phyloP scores from a whole-genome alignment of 2,329 filamentous ascomycete genomes.

The Ascochyta fabae region DNA sequence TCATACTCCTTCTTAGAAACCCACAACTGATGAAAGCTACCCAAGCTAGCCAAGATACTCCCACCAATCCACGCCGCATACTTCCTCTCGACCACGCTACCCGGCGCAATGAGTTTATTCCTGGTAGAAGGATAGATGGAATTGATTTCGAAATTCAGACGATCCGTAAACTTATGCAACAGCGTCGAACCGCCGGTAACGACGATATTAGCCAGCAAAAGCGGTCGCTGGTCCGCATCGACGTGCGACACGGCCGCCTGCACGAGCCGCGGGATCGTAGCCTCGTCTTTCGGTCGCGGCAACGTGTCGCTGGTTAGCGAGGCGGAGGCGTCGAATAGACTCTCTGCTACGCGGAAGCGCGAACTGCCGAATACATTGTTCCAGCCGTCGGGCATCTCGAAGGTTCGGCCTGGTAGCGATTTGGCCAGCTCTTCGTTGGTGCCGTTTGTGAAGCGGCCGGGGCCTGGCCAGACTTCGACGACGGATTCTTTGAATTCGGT shows the following conservation, averaged over 20 bases:
- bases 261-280: conserved; percentile 85
- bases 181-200: conserved; percentile 88
- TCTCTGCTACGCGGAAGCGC: conserved; percentile 84
- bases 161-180: conserved; percentile 89
- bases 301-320: conserved; percentile 64
- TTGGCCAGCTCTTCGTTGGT: conserved; percentile 78
- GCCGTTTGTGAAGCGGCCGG: conserved; percentile 65
- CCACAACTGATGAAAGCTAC: conserved; percentile 99
- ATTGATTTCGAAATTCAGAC: conserved; percentile 83
- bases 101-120: conserved; percentile 87
- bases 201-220: conserved; percentile 86
- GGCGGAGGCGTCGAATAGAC: conserved; percentile 86
- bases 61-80: conserved; percentile 97
- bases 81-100: conserved; percentile 83
- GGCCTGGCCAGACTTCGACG: conserved; percentile 89
- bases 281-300: conserved; percentile 67
- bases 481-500: conserved; percentile 98
- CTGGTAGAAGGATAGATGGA: conserved; percentile 82
- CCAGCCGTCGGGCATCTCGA: conserved; percentile 96
- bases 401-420: conserved; percentile 78
- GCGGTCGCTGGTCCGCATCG: conserved; percentile 85
- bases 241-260: conserved; percentile 77
- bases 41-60: conserved; percentile 91
- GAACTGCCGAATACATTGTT: conserved; percentile 94
- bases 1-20: conserved; percentile 97